phyloP scores from a whole-genome alignment of 73 alveolate species.

The Durusdinium trenchii region DNA sequence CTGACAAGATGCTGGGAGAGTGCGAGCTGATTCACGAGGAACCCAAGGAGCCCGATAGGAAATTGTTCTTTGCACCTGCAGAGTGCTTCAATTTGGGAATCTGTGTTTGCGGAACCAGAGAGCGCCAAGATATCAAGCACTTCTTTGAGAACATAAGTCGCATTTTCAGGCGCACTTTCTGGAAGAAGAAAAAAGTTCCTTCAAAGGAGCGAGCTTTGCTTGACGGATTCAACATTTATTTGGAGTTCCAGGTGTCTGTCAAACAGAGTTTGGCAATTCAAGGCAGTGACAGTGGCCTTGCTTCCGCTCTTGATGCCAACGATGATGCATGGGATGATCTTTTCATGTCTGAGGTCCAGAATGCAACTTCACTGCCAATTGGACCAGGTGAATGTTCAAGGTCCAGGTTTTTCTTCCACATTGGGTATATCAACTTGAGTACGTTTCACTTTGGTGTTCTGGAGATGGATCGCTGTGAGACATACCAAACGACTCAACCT shows the following conservation, averaged over 20 bases:
- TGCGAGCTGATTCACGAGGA: not conserved
- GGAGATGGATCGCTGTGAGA: not conserved
- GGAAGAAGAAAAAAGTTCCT: not conserved
- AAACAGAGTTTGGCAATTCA: too few species aligned
- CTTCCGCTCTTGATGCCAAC: not conserved
- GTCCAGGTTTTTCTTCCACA: not conserved
- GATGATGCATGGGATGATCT: not conserved
- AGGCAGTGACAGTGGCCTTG: too few species aligned
- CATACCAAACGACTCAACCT: not conserved
- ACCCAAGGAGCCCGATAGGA: too few species aligned
- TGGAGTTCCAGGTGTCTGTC: not conserved
- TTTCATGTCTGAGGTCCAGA: not conserved
- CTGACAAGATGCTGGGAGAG: not conserved
- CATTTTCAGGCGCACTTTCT: not conserved
- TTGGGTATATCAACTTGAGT: not conserved
- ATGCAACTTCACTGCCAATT: not conserved
- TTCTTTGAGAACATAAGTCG: not conserved
- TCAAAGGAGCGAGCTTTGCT: not conserved
- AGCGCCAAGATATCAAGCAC: not conserved
- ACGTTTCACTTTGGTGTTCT: not conserved
- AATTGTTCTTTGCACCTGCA: not conserved
- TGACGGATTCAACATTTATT: not conserved
- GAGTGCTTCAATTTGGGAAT: not conserved
- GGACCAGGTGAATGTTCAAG: not conserved
- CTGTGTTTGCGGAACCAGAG: not conserved